Evolutionary conservation across 108 stramenopile species (phyloP).

Genomic region (Ochromonas danica): DNA sequence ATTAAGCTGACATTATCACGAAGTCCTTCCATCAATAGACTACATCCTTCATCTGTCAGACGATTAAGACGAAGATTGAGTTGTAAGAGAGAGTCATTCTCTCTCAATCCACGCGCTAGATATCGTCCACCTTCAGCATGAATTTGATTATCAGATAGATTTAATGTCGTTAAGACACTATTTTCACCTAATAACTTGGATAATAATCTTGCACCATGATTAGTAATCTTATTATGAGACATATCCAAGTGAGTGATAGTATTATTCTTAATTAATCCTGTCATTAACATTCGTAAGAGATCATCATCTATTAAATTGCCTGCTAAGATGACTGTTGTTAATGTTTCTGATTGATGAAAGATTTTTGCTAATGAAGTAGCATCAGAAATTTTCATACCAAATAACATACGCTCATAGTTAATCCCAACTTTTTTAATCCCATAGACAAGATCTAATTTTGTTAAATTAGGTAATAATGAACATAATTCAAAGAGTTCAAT

Average conservation of each 20-base stretch:
- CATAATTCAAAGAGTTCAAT: constrained; percentile 46
- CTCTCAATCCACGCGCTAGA: constrained; percentile 56
- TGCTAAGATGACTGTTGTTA: constrained; percentile 45
- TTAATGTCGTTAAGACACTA: constrained; percentile 56
- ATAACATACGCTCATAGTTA: constrained; percentile 63
- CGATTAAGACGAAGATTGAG: constrained; percentile 64
- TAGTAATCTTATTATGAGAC: constrained; percentile 66
- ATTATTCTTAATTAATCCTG: constrained; percentile 58
- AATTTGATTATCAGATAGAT: constrained; percentile 62
- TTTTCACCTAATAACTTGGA: constrained; percentile 56
- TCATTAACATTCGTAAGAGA: constrained; percentile 64
- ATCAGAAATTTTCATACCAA: constrained; percentile 69
- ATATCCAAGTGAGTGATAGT: constrained; percentile 67
- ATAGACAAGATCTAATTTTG: constrained; percentile 55
- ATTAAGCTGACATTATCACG: constrained; percentile 46
- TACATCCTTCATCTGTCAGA: constrained; percentile 61
- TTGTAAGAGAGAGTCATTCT: constrained; percentile 51
- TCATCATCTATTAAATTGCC: constrained; percentile 68
- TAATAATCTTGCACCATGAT: constrained; percentile 60
- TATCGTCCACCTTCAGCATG: constrained; percentile 45
- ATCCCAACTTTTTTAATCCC: constrained; percentile 59
- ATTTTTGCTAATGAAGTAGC: constrained; percentile 55
- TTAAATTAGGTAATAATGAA: constrained; percentile 56
- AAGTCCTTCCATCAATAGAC: constrained; percentile 58
- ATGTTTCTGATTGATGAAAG: constrained; percentile 43